phyloP scores from a whole-genome alignment of 108 stramenopile species.

The Pseudonitzschia multiseries region DNA sequence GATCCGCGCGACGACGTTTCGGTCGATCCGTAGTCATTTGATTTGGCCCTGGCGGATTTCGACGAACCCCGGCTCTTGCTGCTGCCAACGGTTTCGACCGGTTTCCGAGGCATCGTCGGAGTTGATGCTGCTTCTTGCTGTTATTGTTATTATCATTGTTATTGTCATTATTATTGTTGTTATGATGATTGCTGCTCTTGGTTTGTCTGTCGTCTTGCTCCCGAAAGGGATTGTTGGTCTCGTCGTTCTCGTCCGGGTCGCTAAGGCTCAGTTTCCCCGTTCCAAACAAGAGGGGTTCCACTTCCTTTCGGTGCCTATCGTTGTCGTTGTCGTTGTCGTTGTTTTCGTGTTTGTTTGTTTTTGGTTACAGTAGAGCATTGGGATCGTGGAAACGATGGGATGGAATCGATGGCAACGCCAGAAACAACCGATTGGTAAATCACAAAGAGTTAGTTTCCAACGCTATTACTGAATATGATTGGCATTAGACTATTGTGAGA shows the following conservation, averaged over 20 bases:
- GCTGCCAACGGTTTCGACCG: background rate
- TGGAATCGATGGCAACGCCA: no score
- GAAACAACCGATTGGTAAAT: no score
- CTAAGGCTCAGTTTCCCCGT: constrained; percentile 19
- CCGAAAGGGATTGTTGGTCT: background rate
- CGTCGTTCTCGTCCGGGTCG: constrained; percentile 12
- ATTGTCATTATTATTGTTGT: background rate
- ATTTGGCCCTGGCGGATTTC: background rate
- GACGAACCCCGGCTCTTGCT: background rate
- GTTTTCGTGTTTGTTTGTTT: no score
- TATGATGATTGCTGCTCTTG: no score
- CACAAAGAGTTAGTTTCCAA: no score
- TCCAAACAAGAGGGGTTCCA: constrained; percentile 30
- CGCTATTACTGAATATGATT: no score
- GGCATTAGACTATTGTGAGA: no score
- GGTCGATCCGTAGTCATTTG: constrained; percentile 4
- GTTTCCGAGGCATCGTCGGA: background rate
- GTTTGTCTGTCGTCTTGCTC: background rate
- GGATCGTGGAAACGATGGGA: constrained; percentile 31
- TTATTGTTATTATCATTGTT: background rate
- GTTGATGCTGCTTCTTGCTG: no score
- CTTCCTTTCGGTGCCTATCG: constrained; percentile 25
- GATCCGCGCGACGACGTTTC: background rate
- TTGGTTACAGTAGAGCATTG: no score
- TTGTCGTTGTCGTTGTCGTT: constrained; percentile 24